Base-by-base conservation (phyloP, 2,329 filamentous ascomycete genomes). In the Ilyonectria destructans region DNA sequence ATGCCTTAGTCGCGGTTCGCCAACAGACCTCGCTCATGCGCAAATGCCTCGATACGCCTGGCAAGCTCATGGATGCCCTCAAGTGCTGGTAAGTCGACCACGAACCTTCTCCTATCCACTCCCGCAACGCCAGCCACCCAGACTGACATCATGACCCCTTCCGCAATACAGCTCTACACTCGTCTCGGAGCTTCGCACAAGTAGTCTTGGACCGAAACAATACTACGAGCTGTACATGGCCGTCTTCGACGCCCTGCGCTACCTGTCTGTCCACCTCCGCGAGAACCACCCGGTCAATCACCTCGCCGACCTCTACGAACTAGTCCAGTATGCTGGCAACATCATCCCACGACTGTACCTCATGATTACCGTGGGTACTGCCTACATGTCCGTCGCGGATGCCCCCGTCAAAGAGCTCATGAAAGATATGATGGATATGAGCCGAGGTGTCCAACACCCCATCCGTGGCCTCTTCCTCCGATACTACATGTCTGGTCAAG, bases 381-480 rank as follows among this genome's bases (percentile, higher is more conserved):
- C 97, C 56, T 99, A 99, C 86, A 99, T 99, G 96, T 92, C 94
- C 29, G 97, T 99, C 78, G 93, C 96, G 77, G 96, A 98, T 87
- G 96, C 97, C 66, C 96, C 96, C 1, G 96, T 99, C 74, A 99
- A 99, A 84, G 96, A 99, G 85, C 94, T 99, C 70, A 99, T 99
- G 96, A 99, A 99, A 84, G 96, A 99, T 82, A 99, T 99, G 96
- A 99, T 99, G 96, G 96, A 99, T 83, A 99, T 99, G 96, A 98
- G 95, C 83, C 90, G 96, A 71, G 96, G 96, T 64, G 95, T 99
- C 23, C 96, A 99, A 79, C 96, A 99, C 82, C 96, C 96, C 17
- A 95, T 98, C 70, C 93, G 96, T 65, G 96, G 96, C 19, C 87
- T 99, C 62, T 99, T 99, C 80, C 84, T 99, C 77, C 91, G 96